phyloP scores from a whole-genome alignment of 2,329 filamentous ascomycete species.

The Alternaria sp. region DNA sequence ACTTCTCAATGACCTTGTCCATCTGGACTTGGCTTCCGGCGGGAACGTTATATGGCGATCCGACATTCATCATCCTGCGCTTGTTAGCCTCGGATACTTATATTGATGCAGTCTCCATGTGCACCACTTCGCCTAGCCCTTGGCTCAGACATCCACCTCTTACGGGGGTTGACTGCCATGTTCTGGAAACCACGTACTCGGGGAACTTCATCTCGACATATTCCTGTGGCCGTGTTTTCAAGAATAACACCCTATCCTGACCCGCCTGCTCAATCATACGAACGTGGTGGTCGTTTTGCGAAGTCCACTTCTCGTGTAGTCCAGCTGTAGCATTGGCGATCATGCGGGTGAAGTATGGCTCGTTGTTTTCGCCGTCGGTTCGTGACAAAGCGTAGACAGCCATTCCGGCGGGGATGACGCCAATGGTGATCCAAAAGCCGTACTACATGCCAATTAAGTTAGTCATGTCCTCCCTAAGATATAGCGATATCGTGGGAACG shows the following conservation, averaged over 20 bases:
- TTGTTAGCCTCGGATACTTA: slow-evolving; percentile 23
- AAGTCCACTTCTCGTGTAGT: slow-evolving; percentile 62
- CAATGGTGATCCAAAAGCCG: slow-evolving; percentile 59
- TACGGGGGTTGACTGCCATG: no score
- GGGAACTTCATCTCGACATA: slow-evolving; percentile 66
- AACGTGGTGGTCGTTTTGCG: slow-evolving; percentile 68
- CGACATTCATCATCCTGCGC: slow-evolving; percentile 67
- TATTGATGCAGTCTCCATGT: background rate
- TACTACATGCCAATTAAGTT: slow-evolving; percentile 45
- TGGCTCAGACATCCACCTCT: background rate
- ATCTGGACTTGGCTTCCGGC: slow-evolving; percentile 69
- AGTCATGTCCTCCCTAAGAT: slow-evolving; percentile 19
- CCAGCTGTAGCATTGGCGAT: slow-evolving; percentile 65
- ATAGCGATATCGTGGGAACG: background rate
- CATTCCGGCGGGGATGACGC: slow-evolving; percentile 56
- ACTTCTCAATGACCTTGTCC: slow-evolving; percentile 68
- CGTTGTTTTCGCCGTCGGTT: slow-evolving; percentile 50
- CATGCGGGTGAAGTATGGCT: slow-evolving; percentile 57
- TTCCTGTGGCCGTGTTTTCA: slow-evolving; percentile 56
- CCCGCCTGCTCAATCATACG: slow-evolving; percentile 69
- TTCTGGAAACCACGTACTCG: slow-evolving; percentile 63
- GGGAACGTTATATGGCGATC: slow-evolving; percentile 69
- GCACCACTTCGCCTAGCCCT: background rate
- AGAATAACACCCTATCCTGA: slow-evolving; percentile 68
- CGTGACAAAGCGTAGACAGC: slow-evolving; percentile 58